Base-by-base conservation (phyloP, 805 yeast species). In the Schwanniomyces pseudopolymorphus region DNA sequence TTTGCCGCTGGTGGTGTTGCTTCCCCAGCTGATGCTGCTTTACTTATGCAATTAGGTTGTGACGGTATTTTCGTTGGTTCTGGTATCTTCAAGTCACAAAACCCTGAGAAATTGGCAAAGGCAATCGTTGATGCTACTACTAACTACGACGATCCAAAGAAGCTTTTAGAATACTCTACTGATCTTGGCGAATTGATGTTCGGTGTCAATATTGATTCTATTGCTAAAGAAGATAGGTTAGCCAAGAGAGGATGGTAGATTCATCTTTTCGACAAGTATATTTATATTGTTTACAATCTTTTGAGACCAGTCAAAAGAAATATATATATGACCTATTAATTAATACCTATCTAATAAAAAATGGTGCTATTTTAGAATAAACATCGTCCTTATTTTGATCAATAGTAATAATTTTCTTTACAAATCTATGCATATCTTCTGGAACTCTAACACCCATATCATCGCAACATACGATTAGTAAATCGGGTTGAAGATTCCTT, bases 1-100 rank as follows among this genome's bases (percentile, higher is more conserved):
- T 87, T 87, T 60, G 92, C 94, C 35, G 94, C 94, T 24, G 95
- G 95, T 37, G 95, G 95, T 48, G 85, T 87, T 43, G 94, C 95
- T 8, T 85, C 95, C 10, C 95, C 95, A 27, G 83, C 91, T 7
- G 95, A 87, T 64, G 95, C 95, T 21, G 94, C 94, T 17, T 68
- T 87, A 52, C 81, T 88, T 65, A 87, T 87, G 68, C 66, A 63
- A 56, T 60, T 64, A 47, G 69, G 69, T 11, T 61, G 67, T 48
- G 67, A 64, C 46, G 68, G 69, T 45, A 64, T 63, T 10, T 64
- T 64, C 44, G 69, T 64, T 36, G 69, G 69, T 16, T 83, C 89
- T 3, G 94, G 94, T 21, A 86, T 86, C 52, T 87, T 86, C 79
- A 82, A 83, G 64, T 81, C 89, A 36, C 72, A 77, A 49, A 78